Evolutionary conservation across 2,329 filamentous ascomycete species (phyloP).

Genomic region (Chaetomiaceae sp.): DNA sequence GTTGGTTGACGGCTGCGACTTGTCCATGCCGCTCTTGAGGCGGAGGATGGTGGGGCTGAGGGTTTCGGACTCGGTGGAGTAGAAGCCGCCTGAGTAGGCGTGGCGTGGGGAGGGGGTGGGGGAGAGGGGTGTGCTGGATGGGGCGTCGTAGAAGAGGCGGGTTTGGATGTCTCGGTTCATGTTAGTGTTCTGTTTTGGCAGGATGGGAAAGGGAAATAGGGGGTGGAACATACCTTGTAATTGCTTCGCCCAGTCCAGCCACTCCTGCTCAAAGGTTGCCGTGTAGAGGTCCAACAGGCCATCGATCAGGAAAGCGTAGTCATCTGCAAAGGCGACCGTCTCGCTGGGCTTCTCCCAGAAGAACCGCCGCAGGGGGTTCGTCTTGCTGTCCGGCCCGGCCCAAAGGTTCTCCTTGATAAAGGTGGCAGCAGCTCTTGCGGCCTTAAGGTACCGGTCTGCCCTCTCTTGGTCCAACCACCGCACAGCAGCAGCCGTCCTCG

Average conservation of each 20-base stretch:
- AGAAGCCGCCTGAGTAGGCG: constrained; percentile 60
- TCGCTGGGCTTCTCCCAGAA: constrained; percentile 59
- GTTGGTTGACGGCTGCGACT: constrained; percentile 84
- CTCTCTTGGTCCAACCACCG: constrained; percentile 52
- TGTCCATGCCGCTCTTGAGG: constrained; percentile 93
- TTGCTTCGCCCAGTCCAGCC: constrained; percentile 74
- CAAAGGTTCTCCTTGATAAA: constrained; percentile 75
- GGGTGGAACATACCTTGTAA: constrained; percentile 60
- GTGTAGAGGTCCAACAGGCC: constrained; percentile 83
- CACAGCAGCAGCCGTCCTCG: constrained; percentile 68
- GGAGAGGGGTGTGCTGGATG: constrained; percentile 37
- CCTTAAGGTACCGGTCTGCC: constrained; percentile 56
- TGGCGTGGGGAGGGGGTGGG: constrained; percentile 29
- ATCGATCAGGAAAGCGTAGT: constrained; percentile 85
- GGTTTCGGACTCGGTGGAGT: constrained; percentile 60
- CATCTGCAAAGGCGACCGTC: constrained; percentile 78
- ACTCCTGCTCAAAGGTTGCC: constrained; percentile 69
- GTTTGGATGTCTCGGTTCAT: constrained; percentile 62
- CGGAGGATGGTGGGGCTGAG: constrained; percentile 68
- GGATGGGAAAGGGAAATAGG: not conserved
- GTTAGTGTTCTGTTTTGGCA: not conserved
- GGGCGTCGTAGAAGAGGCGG: constrained; percentile 68
- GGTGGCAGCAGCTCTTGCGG: constrained; percentile 62
- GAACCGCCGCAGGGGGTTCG: constrained; percentile 67
- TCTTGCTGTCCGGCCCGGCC: constrained; percentile 44